Evolutionary conservation across 1,284 basidiomycete genomes (phyloP).

Genomic region (Austropuccinia psidii): DNA sequence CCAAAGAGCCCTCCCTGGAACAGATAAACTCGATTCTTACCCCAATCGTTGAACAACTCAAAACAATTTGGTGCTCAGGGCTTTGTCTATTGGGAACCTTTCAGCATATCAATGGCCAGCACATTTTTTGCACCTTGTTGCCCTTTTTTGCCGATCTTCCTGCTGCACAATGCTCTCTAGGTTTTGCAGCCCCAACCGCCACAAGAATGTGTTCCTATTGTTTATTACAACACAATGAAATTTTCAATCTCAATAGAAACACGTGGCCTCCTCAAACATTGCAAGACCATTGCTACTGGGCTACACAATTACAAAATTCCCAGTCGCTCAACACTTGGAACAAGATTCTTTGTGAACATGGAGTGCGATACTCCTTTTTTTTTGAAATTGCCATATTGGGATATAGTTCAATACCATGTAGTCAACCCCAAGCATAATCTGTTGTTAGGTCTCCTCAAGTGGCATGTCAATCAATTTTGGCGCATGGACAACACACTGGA

Average conservation of each 20-base stretch:
- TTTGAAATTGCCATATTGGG: neutral
- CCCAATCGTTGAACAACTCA: neutral
- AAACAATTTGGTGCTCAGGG: neutral
- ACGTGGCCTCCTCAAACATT: neutral
- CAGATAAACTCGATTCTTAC: slow-evolving; percentile 35
- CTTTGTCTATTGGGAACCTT: neutral
- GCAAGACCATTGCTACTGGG: neutral
- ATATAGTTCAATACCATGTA: neutral
- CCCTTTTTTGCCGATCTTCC: neutral
- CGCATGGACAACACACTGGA: neutral
- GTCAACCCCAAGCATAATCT: neutral
- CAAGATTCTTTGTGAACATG: neutral
- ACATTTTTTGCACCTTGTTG: neutral
- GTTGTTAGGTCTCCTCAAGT: neutral
- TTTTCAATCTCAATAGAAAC: neutral
- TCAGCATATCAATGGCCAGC: neutral
- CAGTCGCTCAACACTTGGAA: neutral
- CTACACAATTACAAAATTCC: neutral
- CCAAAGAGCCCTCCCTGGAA: too few relatives aligned
- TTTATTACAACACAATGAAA: neutral
- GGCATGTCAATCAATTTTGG: neutral
- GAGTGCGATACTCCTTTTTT: neutral
- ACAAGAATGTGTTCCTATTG: neutral
- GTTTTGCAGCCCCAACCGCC: neutral
- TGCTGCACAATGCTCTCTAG: neutral